Conservation (phyloP, 2,329 filamentous ascomycete species). For the Didymella keratinophila region DNA sequence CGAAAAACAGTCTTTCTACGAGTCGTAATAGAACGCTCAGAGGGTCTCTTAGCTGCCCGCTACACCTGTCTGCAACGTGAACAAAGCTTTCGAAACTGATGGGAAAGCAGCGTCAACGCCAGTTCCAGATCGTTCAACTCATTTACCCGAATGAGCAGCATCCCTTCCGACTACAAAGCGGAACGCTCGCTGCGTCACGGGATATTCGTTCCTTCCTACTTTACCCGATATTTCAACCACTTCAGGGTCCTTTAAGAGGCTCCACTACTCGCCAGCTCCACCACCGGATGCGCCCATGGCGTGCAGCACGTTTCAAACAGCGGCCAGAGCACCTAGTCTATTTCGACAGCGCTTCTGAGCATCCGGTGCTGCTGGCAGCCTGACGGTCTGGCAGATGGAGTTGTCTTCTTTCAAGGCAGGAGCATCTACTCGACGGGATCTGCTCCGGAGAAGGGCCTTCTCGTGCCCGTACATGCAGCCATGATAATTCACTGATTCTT, state of each 20-base stretch:
- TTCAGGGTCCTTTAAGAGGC: slow-evolving; percentile 32
- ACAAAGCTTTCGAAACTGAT: neutral
- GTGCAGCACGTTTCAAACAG: slow-evolving; percentile 28
- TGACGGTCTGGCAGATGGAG: neutral
- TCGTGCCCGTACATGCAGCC: slow-evolving; percentile 1
- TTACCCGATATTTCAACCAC: slow-evolving; percentile 32
- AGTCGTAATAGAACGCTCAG: slow-evolving; percentile 9
- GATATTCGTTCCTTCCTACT: slow-evolving; percentile 30
- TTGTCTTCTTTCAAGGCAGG: neutral
- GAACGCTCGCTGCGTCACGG: slow-evolving; percentile 21
- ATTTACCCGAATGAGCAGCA: slow-evolving; percentile 28
- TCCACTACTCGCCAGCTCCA: slow-evolving; percentile 32
- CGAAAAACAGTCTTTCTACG: slow-evolving; percentile 12
- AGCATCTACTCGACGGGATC: slow-evolving; percentile 9
- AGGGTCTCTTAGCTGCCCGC: neutral
- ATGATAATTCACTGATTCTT: neutral
- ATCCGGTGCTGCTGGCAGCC: slow-evolving; percentile 9
- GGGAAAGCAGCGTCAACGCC: slow-evolving; percentile 4
- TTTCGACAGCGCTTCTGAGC: slow-evolving; percentile 27
- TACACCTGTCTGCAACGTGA: slow-evolving; percentile 2
- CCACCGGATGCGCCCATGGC: slow-evolving; percentile 22
- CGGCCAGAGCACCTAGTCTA: slow-evolving; percentile 24
- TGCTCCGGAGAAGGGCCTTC: slow-evolving; percentile 14
- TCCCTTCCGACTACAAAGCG: slow-evolving; percentile 21
- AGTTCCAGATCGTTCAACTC: slow-evolving; percentile 13